A percentile compares a stretch with the other conserved stretches of the same genome.
Conservation (phyloP, 164 flowering plant genomes). For the Malania oleifera region DNA sequence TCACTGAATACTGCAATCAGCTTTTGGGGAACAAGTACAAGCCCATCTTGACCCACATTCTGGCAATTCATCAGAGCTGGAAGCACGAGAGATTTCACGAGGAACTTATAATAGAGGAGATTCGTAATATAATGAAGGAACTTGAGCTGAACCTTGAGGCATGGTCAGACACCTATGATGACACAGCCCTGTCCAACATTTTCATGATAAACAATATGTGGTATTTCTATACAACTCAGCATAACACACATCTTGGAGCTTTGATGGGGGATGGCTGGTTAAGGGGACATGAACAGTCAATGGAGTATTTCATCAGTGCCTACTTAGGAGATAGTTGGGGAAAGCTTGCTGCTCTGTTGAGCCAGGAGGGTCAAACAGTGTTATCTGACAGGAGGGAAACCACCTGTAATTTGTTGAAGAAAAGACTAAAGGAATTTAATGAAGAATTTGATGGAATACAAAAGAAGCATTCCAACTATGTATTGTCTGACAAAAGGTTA, state of each 20-base stretch:
- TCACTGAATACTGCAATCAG: constrained; percentile 41
- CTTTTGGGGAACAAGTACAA: constrained; percentile 39
- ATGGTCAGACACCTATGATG: constrained; percentile 44
- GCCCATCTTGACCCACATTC: constrained; percentile 35
- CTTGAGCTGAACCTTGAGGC: constrained; percentile 42
- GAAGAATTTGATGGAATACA: constrained; percentile 39
- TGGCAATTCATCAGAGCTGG: constrained; percentile 45
- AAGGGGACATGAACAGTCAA: constrained; percentile 30
- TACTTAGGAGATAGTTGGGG: constrained; percentile 58
- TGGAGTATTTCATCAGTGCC: constrained; percentile 29
- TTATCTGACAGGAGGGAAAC: constrained; percentile 14
- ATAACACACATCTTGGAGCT: constrained; percentile 40
- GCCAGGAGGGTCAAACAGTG: constrained; percentile 16
- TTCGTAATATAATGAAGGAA: constrained; percentile 30
- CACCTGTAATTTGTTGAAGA: constrained; percentile 25
- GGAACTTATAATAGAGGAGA: constrained; percentile 20
- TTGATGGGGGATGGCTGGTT: constrained; percentile 48
- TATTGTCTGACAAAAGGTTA: constrained; percentile 27
- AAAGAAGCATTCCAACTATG: constrained; percentile 42
- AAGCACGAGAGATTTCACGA: constrained; percentile 29
- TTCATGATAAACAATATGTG: constrained; percentile 59
- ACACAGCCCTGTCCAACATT: constrained; percentile 30
- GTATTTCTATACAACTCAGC: constrained; percentile 28
- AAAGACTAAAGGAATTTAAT: constrained; percentile 34
- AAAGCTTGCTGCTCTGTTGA: constrained; percentile 25